These are phyloP conservation scores for Yamadazyma insecticola DNA, from an alignment of 805 yeast species.

Conservation along the genomic window DNA sequence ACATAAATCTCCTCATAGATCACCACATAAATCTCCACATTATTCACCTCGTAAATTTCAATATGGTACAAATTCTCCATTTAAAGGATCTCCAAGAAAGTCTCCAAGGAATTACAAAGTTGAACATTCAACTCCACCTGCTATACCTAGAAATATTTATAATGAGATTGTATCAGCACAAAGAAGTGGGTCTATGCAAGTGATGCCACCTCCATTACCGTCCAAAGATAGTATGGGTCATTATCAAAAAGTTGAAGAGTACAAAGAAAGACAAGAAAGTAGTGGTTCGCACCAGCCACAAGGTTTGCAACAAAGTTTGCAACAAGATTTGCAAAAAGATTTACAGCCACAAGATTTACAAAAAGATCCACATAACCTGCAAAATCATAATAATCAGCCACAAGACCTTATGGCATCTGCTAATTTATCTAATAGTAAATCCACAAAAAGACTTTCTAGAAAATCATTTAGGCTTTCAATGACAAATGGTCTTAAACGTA, in stretches of 20 bases:
- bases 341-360: not conserved
- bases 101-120: conserved; percentile 1
- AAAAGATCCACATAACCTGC: conserved; percentile 1
- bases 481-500: conserved; percentile 51
- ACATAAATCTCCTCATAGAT: conserved; percentile 14
- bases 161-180: conserved; percentile 38
- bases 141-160: conserved; percentile 39
- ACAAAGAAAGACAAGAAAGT: conserved; percentile 7
- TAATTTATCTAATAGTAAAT: conserved; percentile 15
- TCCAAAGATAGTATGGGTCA: conserved; percentile 29
- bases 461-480: conserved; percentile 36
- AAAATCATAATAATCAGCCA: conserved; percentile 5
- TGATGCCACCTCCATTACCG: conserved; percentile 39
- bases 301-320: not conserved
- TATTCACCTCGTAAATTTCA: conserved; percentile 5
- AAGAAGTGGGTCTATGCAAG: conserved; percentile 11
- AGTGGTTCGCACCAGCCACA: no score
- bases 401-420: conserved; percentile 25
- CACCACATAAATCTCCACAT: conserved; percentile 17
- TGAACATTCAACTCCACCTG: conserved; percentile 17
- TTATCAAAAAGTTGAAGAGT: conserved; percentile 8
- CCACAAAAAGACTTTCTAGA: conserved; percentile 22
- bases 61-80: conserved; percentile 9
- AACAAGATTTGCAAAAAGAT: not conserved
- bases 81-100: conserved; percentile 1